A percentile compares a stretch with the other conserved stretches of the same genome.
These are phyloP conservation scores for Chamaenerion angustifolium DNA, from an alignment of 345 rosid species.

Conservation along the genomic window DNA sequence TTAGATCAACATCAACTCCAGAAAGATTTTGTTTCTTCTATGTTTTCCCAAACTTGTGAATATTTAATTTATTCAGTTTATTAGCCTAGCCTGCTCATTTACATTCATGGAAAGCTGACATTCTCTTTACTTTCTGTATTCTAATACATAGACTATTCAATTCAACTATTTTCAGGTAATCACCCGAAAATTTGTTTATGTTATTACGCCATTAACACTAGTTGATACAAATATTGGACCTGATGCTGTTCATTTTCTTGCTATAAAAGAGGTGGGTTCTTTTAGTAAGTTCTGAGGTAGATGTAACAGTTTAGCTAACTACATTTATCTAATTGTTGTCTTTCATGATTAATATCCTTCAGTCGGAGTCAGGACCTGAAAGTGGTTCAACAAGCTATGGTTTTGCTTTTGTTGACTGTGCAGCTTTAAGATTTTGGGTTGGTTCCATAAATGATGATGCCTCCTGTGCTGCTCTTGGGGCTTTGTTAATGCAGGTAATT, in stretches of 20 bases:
- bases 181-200: slow-evolving; percentile 59
- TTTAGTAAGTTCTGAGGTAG: no score
- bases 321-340: background rate
- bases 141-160: slow-evolving; percentile 1
- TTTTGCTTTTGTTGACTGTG: slow-evolving; percentile 95
- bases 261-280: slow-evolving; percentile 67
- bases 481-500: slow-evolving; percentile 81
- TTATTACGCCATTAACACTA: slow-evolving; percentile 72
- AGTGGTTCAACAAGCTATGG: slow-evolving; percentile 48
- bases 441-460: slow-evolving; percentile 69
- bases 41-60: no score
- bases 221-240: slow-evolving; percentile 65
- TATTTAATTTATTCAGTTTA: no score
- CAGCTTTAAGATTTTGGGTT: slow-evolving; percentile 79
- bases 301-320: background rate
- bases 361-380: slow-evolving; percentile 33
- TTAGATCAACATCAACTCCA: no score
- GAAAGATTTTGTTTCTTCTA: background rate
- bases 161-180: slow-evolving; percentile 43
- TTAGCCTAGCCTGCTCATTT: no score
- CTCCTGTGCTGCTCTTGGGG: slow-evolving; percentile 74
- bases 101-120: no score
- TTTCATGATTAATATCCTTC: background rate
- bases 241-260: slow-evolving; percentile 90
- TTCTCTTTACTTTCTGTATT: background rate